These are phyloP conservation scores for Phyllosticta ampelicida DNA, from an alignment of 2,329 filamentous ascomycete species.

Conservation along the genomic window DNA sequence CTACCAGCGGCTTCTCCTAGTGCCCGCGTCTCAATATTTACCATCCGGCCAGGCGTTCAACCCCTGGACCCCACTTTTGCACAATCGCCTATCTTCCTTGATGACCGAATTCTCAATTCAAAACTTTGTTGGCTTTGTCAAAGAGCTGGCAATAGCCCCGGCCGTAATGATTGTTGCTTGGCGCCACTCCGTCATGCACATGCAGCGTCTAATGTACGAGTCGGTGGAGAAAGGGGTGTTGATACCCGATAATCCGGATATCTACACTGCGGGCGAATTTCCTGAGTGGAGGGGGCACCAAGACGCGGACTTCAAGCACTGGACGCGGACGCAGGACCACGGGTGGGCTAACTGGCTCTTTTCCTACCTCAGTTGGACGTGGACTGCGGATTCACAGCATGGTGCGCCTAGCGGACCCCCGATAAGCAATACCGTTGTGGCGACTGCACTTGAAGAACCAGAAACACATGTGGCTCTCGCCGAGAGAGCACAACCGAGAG, in stretches of 20 bases:
- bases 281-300: conserved; percentile 19
- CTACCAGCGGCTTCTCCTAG: conserved; percentile 6
- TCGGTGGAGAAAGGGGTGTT: conserved; percentile 6
- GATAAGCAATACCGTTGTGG: neutral
- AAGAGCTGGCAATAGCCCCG: neutral
- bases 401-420: neutral
- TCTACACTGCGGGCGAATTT: conserved; percentile 18
- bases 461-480: neutral
- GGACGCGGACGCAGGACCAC: conserved; percentile 20
- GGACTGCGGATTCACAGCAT: neutral
- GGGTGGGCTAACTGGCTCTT: conserved; percentile 18
- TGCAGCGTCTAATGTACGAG: conserved; percentile 10
- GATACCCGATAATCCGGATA: conserved; percentile 8
- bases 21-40: neutral
- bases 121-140: neutral
- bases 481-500: neutral
- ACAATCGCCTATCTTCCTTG: neutral
- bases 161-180: conserved; percentile 5
- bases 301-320: conserved; percentile 8
- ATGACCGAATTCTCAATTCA: neutral
- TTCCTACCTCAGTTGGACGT: conserved; percentile 19
- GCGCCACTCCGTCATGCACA: conserved; percentile 3
- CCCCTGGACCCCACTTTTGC: neutral
- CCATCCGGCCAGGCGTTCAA: conserved; percentile 1
- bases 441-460: neutral